Base-by-base conservation (phyloP, 1,139 yeast genomes). In the Hansenula lynferdii region DNA sequence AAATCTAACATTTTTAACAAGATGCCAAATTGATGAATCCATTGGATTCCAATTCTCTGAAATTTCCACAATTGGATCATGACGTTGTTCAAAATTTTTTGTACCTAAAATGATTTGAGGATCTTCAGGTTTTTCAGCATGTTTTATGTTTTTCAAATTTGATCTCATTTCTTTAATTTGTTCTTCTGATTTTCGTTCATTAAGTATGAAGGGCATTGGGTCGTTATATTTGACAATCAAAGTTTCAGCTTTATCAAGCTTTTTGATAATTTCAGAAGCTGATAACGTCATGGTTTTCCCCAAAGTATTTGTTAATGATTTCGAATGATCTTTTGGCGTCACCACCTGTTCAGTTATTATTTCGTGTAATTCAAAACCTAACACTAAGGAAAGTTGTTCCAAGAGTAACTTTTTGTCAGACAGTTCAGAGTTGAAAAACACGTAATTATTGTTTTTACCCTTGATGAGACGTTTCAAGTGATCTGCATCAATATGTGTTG, bases 31-130 rank as follows among this genome's bases (percentile, higher is more conserved):
- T 3, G 31, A 34, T 14, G 51, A 31, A 38, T 49, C 53, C 3
- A 32, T 31, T 12, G 19, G 32, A 21, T 47, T 47, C 42, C 42
- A 47, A 27, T 34, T 33, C 33, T 49, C 53, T n/a, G 47, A 41
- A 23, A 49, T 47, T 16, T 49, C 51, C 21, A 49, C 44, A 5
- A 49, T 30, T 12, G 53, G 53, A 32, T 49, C 53, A 25, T 46
- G 49, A 17, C 50, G 38, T 18, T 41, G 37, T 31, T 49, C 53
- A 28, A 45, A 45, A 15, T 33, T 32, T 26, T 44, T 44, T 11
- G 45, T 39, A 27, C 37, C 35, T n/a, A 42, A 28, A 5, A 47
- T 34, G n/a, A 14, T 23, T 11, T 26, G 30, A 10, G 42, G 43
- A 18, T 47, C 41, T 19, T 24, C 34, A 8, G 24, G 31, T 17